Evolutionary conservation across 2,329 filamentous ascomycete species (phyloP).

Genomic region (Drechslerella dactyloides): DNA sequence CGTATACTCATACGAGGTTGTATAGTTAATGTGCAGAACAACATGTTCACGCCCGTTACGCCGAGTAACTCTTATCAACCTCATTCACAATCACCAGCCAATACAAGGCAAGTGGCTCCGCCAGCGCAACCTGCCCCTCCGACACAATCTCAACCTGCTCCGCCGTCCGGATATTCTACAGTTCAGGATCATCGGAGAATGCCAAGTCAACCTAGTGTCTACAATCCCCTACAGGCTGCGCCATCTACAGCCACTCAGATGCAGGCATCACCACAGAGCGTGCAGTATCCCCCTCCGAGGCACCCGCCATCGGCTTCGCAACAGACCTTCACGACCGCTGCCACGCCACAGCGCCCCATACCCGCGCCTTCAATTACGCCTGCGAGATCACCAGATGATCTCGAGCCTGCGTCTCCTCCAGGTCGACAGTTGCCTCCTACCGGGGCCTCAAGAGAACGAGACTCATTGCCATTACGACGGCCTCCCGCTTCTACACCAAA

Average conservation of each 20-base stretch:
- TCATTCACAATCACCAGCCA: conserved; percentile 44
- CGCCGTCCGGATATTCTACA: conserved; percentile 26
- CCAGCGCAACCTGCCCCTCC: conserved; percentile 16
- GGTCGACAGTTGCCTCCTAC: conserved; percentile 22
- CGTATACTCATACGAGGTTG: background rate
- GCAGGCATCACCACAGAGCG: conserved; percentile 26
- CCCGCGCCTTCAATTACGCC: conserved; percentile 16
- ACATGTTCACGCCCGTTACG: conserved; percentile 48
- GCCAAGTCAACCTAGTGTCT: conserved; percentile 28
- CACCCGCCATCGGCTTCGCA: conserved; percentile 23
- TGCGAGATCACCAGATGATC: conserved; percentile 39
- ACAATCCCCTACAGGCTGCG: conserved; percentile 26
- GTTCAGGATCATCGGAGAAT: conserved; percentile 39
- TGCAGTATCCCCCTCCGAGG: conserved; percentile 35
- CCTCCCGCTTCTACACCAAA: conserved; percentile 6
- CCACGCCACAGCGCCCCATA: conserved; percentile 15
- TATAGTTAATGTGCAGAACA: conserved; percentile 47
- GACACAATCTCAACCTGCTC: conserved; percentile 8
- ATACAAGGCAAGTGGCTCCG: conserved; percentile 29
- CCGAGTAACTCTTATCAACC: conserved; percentile 49
- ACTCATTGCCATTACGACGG: conserved; percentile 42
- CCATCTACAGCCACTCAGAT: conserved; percentile 20
- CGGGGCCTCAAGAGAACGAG: conserved; percentile 38
- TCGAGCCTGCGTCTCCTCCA: conserved; percentile 38
- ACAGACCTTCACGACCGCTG: conserved; percentile 20